These are phyloP conservation scores for Codiaeum variegatum DNA, from an alignment of 441 rosid species.

Conservation along the genomic window DNA sequence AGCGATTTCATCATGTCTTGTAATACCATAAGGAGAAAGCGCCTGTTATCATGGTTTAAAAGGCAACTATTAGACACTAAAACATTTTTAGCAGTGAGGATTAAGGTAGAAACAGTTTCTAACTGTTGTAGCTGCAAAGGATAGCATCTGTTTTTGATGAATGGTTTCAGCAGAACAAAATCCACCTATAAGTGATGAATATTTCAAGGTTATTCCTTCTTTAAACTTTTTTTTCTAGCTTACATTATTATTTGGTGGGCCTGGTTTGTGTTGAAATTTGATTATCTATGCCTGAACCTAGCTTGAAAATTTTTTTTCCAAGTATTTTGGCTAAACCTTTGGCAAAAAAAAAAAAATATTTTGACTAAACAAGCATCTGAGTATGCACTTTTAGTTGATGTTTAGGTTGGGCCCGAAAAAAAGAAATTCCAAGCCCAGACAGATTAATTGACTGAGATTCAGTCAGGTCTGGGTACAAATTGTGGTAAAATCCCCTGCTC, in stretches of 20 bases:
- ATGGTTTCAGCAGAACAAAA: not conserved
- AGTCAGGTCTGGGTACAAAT: not conserved
- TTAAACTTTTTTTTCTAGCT: not conserved
- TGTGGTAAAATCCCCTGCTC: not conserved
- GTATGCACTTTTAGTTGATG: not conserved
- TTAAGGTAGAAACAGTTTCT: not conserved
- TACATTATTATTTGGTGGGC: not conserved
- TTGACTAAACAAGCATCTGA: not conserved
- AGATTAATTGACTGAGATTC: not conserved
- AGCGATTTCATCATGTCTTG: not conserved
- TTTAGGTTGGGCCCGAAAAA: not conserved
- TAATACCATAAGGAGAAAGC: not conserved
- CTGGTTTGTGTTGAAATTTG: not conserved
- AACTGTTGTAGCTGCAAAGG: not conserved
- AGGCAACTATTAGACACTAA: not conserved
- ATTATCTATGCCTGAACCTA: not conserved
- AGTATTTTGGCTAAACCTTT: not conserved
- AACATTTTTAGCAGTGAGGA: not conserved
- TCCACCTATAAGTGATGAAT: not conserved
- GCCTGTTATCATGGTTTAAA: not conserved
- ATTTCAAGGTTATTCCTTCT: conserved; percentile 5
- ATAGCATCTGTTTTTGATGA: too few relatives aligned
- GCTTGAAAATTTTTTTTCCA: not conserved
- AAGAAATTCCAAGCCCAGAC: not conserved
- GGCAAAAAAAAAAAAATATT: too few relatives aligned